phyloP scores from a whole-genome alignment of 1,284 basidiomycete genomes.

The Volvariella volvacea region DNA sequence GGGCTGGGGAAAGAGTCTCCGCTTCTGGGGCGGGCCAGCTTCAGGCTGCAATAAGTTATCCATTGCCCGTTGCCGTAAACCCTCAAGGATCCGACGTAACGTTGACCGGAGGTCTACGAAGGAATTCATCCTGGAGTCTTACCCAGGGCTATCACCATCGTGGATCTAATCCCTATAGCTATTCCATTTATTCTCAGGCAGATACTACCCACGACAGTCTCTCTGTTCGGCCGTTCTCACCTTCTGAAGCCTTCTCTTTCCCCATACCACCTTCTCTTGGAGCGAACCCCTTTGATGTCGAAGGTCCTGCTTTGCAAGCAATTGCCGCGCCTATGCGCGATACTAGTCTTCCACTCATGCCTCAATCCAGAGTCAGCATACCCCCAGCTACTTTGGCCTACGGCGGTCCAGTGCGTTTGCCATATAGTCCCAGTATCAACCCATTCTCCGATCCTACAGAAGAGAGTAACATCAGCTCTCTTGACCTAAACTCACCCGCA shows the following conservation, averaged over 20 bases:
- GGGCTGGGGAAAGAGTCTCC: conserved; percentile 12
- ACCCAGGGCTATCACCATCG: conserved; percentile 31
- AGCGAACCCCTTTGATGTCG: conserved; percentile 16
- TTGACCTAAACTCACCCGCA: too few relatives aligned
- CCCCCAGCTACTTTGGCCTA: not conserved
- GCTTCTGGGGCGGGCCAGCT: conserved; percentile 9
- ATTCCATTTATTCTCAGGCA: conserved; percentile 31
- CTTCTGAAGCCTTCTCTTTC: conserved; percentile 58
- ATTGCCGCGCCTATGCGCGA: not conserved
- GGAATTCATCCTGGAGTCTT: conserved; percentile 16
- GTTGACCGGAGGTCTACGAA: too few relatives aligned
- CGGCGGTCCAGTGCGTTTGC: not conserved
- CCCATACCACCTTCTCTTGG: conserved; percentile 48
- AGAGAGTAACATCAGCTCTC: too few relatives aligned
- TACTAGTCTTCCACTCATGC: not conserved
- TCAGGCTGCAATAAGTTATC: not conserved
- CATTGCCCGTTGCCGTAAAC: not conserved
- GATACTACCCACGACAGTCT: conserved; percentile 22
- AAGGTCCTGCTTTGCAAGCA: conserved; percentile 16
- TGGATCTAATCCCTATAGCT: conserved; percentile 21
- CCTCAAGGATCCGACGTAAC: not conserved
- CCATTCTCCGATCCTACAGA: conserved; percentile 4
- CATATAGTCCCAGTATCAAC: not conserved
- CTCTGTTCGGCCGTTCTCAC: conserved; percentile 57
- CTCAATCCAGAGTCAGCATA: not conserved